Base-by-base conservation (phyloP, 2,329 filamentous ascomycete species). In the Ceratocystis huliohia region DNA sequence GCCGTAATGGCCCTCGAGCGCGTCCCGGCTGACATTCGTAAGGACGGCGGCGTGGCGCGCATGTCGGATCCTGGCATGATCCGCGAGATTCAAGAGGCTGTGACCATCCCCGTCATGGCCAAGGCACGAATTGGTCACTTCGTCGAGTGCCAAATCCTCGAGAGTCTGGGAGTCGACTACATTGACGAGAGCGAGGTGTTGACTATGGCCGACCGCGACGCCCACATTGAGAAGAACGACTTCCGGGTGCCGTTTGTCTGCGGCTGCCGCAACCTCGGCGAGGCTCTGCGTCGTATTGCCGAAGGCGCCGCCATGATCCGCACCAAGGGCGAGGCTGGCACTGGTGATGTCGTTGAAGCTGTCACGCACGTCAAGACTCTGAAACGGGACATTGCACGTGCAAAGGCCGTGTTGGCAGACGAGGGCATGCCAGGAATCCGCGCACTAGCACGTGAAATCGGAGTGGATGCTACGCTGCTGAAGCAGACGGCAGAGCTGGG, bases 1-100 rank as follows among this genome's bases (percentile, higher is more conserved):
- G 94, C 94, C 74, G 94, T 99, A 80, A 99, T 99, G 94, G 94
- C 94, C 48, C 87, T 99, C 69, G 94, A 97, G 83, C 88, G 94
- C 70, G 94, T 97, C 63, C 94, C 94, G 64, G 93, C 94, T 72
- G 94, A 99, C 77, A 99, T 99, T 76, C 87, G 94, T 72, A 86
- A 82, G 69, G 83, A 96, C 75, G 94, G 94, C 72, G 94, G 94
- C 74, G 94, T 99, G 25, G 91, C 91, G 13, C 88, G 94, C 77
- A 99, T 99, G 94, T 94, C 89, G 1, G 93, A 97, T 79, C 94
- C 94, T 1, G 80, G 83, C 72, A 89, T 96, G 84, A 97, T 97
- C 82, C 88, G 88, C 78, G 89, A 92, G 76, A 97, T 99, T 75
- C 95, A 96, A 85, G 85, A 82, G 2, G 87, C 91, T 50, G 94